phyloP scores from a whole-genome alignment of 2,329 filamentous ascomycete genomes.

The Cercospora sojina region DNA sequence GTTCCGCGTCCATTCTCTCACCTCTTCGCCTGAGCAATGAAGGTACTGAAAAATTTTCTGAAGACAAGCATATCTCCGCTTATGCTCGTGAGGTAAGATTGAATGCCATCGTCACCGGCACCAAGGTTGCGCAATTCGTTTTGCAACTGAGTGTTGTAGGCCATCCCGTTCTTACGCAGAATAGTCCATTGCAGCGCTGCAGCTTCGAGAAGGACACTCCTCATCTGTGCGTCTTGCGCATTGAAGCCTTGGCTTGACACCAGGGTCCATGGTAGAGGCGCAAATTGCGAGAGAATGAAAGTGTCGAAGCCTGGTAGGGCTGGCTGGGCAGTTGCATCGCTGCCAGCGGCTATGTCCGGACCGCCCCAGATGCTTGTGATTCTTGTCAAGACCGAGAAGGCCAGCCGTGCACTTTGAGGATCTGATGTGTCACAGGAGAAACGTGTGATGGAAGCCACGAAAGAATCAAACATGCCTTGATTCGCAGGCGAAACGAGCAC shows the following conservation, averaged over 20 bases:
- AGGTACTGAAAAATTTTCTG: constrained; percentile 47
- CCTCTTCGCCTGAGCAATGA: constrained; percentile 40
- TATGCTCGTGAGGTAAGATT: constrained; percentile 62
- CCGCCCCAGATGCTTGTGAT: constrained; percentile 92
- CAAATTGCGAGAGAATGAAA: constrained; percentile 87
- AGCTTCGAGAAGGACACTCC: constrained; percentile 84
- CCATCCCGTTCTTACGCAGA: constrained; percentile 81
- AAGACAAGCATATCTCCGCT: constrained; percentile 45
- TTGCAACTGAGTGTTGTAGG: constrained; percentile 70
- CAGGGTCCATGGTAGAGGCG: constrained; percentile 85
- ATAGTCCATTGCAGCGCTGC: constrained; percentile 84
- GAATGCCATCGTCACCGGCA: constrained; percentile 62
- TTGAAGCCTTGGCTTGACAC: constrained; percentile 77
- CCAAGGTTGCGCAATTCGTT: constrained; percentile 65
- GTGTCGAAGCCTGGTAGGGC: constrained; percentile 81
- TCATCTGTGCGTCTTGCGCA: constrained; percentile 81
- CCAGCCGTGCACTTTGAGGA: constrained; percentile 66
- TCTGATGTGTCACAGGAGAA: constrained; percentile 76
- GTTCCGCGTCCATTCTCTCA: constrained; percentile 1
- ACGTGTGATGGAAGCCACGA: constrained; percentile 81
- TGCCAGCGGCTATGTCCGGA: constrained; percentile 58
- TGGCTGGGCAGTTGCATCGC: constrained; percentile 52
- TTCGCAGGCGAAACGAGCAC: constrained; percentile 90
- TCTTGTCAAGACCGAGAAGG: constrained; percentile 75
- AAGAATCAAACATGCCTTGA: constrained; percentile 82